Evolutionary conservation across 768 basidiomycete genomes (phyloP).

Genomic region (Xerocomellus chrysenteron): DNA sequence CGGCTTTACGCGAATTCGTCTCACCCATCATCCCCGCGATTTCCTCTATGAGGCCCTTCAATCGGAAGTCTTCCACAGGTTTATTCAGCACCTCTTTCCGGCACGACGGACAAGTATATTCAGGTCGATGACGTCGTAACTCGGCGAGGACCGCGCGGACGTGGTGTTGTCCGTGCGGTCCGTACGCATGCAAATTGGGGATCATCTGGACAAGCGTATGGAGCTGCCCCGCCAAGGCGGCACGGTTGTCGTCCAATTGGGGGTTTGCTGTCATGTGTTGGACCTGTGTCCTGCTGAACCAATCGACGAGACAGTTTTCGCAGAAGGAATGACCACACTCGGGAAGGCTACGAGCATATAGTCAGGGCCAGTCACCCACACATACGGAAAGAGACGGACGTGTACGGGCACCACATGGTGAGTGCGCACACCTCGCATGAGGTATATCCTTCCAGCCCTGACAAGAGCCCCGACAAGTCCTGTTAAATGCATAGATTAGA

Average conservation of each 20-base stretch:
- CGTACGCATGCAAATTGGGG: slow-evolving; percentile 21
- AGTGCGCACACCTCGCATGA: slow-evolving; percentile 64
- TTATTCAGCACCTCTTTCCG: slow-evolving; percentile 46
- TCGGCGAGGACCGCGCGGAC: slow-evolving; percentile 18
- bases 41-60: slow-evolving; percentile 56
- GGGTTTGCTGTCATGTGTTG: slow-evolving; percentile 52
- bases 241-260: slow-evolving; percentile 37
- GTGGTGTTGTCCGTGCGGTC: slow-evolving; percentile 15
- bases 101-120: slow-evolving; percentile 70
- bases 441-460: slow-evolving; percentile 50
- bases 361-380: not conserved
- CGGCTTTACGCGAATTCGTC: slow-evolving; percentile 33
- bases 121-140: slow-evolving; percentile 38
- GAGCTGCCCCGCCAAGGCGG: slow-evolving; percentile 16
- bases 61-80: slow-evolving; percentile 59
- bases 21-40: slow-evolving; percentile 53
- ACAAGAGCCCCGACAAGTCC: slow-evolving; percentile 42
- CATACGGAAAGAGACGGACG: slow-evolving; percentile 41
- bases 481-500: slow-evolving; percentile 18
- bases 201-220: slow-evolving; percentile 19
- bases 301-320: slow-evolving; percentile 55
- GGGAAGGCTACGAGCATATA: slow-evolving; percentile 43
- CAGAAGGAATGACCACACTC: slow-evolving; percentile 75
- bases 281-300: slow-evolving; percentile 47
- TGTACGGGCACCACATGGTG: slow-evolving; percentile 66